Evolutionary conservation across 306 rosid genomes (phyloP), one percentile per base, ranked within the genome.

Genomic region (Fragaria nilgerrensis): DNA sequence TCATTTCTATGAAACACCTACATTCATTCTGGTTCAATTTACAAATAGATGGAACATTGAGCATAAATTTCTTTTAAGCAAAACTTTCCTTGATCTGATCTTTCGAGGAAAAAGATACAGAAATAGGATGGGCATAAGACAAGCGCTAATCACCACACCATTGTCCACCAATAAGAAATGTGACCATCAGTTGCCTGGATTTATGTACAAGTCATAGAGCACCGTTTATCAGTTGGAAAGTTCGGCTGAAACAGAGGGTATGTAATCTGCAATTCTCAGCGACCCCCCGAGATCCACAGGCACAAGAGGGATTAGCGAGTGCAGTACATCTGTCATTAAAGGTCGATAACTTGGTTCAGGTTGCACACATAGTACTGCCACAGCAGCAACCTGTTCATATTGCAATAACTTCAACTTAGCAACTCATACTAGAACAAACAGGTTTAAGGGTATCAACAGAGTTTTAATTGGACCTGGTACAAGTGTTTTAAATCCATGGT

Each of bases 401-500:
- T 49, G 48, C 36, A 65, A 53, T 6, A 32, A 59, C 0, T 70
- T 61, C 61, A 63, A 78, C 44, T 76, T 78, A 59, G 50, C 74
- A 58, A 63, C 73, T 43, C 56, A 41, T 56, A 41, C 37, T 45
- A 19, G 19, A 50, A 47, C 36, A 23, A 29, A 45, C 64, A 49
- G 68, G 49, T 55, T n/a, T 78, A 69, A 50, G 74, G 59, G 70
- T 77, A 23, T 50, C 32, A 12, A 27, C n/a, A n/a, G 73, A 74
- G 53, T 69, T 64, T 23, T 74, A 58, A 77, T 77, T 49, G 64
- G 70, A 94, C 97, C 94, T 95, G 98, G 78, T 90, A 95, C 74
- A 95, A 85, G 86, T 94, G 98, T 83, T 92, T 95, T 80, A 90
- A 84, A 87, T 92, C 98, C 97, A 95, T 95, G 3, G 93, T 89